A percentile compares a stretch with the other conserved stretches of the same genome.
Evolutionary conservation across 352 stramenopile species (phyloP).

Genomic region (Aphanomyces astaci): DNA sequence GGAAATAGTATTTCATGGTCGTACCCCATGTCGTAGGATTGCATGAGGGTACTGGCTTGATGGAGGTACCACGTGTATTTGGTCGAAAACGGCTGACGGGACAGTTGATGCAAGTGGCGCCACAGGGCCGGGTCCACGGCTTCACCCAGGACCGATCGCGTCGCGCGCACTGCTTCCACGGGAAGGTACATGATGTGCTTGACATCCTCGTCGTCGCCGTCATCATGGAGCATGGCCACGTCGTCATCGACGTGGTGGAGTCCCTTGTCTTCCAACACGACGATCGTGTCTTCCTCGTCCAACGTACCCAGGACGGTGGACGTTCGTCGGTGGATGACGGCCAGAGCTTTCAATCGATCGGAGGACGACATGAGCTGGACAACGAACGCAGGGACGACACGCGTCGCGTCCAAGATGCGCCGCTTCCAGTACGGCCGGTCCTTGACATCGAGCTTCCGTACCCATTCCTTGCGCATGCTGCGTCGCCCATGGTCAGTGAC

Average conservation of each 20-base stretch:
- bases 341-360: neutral
- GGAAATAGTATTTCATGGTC: no score
- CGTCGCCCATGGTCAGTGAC: neutral
- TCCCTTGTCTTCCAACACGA: neutral
- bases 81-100: constrained; percentile 54
- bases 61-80: constrained; percentile 84
- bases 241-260: neutral
- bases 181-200: constrained; percentile 34
- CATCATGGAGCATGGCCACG: constrained; percentile 21
- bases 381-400: neutral
- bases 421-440: constrained; percentile 69
- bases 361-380: neutral
- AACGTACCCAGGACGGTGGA: neutral
- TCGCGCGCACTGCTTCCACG: constrained; percentile 45
- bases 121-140: constrained; percentile 45
- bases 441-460: constrained; percentile 56
- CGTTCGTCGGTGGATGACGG: neutral
- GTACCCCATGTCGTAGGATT: constrained; percentile 58
- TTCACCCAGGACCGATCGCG: constrained; percentile 53
- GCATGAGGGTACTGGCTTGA: constrained; percentile 48
- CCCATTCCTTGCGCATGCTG: constrained; percentile 75
- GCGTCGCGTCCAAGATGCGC: constrained; percentile 11
- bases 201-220: constrained; percentile 26
- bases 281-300: neutral
- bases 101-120: constrained; percentile 27